Percentiles rank a stretch among this genome's conserved stretches.
Evolutionary conservation across 345 rosid genomes (phyloP).

Genomic region (Nasturtium officinale): DNA sequence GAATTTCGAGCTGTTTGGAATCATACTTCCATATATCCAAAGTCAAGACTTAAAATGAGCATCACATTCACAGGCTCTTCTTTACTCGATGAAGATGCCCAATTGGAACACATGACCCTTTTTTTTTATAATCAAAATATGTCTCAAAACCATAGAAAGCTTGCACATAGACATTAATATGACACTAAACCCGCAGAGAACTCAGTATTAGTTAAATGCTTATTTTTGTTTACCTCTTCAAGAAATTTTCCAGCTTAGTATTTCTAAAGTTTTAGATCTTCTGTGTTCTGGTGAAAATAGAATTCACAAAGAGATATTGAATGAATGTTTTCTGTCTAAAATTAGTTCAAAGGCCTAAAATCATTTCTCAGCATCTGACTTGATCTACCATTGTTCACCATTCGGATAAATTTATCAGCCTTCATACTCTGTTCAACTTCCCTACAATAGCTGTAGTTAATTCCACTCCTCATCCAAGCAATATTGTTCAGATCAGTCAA

Average conservation of each 20-base stretch:
- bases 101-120: too few relatives aligned
- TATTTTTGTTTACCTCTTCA: neutral
- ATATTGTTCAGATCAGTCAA: slow-evolving; percentile 70
- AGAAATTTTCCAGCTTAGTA: neutral
- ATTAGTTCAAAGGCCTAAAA: slow-evolving; percentile 21
- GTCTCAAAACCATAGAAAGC: neutral
- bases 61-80: neutral
- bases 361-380: slow-evolving; percentile 26
- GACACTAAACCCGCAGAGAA: neutral
- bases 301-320: slow-evolving; percentile 8
- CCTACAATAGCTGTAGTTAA: slow-evolving; percentile 42
- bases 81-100: neutral
- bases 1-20: neutral
- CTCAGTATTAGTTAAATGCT: neutral
- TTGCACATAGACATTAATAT: neutral
- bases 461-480: slow-evolving; percentile 77
- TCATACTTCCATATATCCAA: neutral
- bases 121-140: neutral
- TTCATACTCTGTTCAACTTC: slow-evolving; percentile 28
- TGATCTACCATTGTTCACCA: slow-evolving; percentile 25
- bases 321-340: neutral
- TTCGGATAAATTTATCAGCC: slow-evolving; percentile 6
- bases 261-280: neutral
- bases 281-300: neutral
- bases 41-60: neutral